Percentiles rank a stretch among this genome's conserved stretches.
Evolutionary conservation across 2,329 filamentous ascomycete genomes (phyloP).

Genomic region (Ceratocystis lukuohia): DNA sequence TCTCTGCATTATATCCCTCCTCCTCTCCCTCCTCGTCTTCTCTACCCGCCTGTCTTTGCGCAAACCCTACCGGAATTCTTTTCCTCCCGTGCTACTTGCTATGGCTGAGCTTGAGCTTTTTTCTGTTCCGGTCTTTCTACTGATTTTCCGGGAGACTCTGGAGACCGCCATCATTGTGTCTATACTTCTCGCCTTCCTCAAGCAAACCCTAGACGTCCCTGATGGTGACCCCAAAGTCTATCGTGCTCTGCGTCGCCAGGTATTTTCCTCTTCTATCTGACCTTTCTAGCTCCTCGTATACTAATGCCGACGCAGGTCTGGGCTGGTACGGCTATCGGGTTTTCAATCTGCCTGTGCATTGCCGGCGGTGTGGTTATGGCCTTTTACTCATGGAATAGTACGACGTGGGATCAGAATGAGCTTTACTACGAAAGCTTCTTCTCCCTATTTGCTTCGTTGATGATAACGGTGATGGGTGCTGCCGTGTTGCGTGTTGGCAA

Average conservation of each 20-base stretch:
- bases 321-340: slow-evolving; percentile 49
- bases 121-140: slow-evolving; percentile 73
- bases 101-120: slow-evolving; percentile 56
- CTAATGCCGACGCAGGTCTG: slow-evolving; percentile 36
- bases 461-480: slow-evolving; percentile 71
- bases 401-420: slow-evolving; percentile 55
- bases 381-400: slow-evolving; percentile 41
- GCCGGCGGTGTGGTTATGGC: slow-evolving; percentile 56
- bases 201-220: slow-evolving; percentile 51
- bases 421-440: slow-evolving; percentile 74
- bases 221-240: slow-evolving; percentile 17
- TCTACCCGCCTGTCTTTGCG: background rate
- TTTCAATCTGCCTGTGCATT: slow-evolving; percentile 51
- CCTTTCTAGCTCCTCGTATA: background rate
- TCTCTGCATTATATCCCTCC: background rate
- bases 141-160: slow-evolving; percentile 73
- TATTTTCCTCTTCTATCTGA: background rate
- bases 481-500: slow-evolving; percentile 71
- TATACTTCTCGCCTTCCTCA: slow-evolving; percentile 69
- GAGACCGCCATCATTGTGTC: slow-evolving; percentile 79
- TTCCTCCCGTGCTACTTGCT: background rate
- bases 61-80: too few species aligned
- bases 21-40: background rate
- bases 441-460: slow-evolving; percentile 57
- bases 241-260: slow-evolving; percentile 16